Percentiles rank a stretch among this genome's conserved stretches.
Evolutionary conservation across 2,329 filamentous ascomycete species (phyloP).

Genomic region (Aspergillus jensenii): DNA sequence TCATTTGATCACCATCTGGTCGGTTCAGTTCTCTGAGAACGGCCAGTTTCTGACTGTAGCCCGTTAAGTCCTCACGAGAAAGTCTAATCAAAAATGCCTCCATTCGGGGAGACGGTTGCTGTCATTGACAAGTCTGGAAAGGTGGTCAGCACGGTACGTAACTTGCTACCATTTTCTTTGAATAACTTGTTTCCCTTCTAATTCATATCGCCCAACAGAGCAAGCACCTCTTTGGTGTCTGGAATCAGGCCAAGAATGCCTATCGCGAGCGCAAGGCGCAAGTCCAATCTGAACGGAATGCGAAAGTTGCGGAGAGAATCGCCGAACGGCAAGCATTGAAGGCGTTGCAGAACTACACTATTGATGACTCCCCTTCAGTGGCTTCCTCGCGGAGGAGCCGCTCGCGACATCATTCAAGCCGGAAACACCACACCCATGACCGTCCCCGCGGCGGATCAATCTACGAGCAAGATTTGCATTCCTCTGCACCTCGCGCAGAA

Average conservation of each 20-base stretch:
- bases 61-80: not conserved
- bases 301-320: conserved; percentile 54
- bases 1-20: conserved; percentile 14
- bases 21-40: conserved; percentile 2
- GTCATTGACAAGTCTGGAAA: conserved; percentile 91
- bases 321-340: conserved; percentile 62
- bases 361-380: conserved; percentile 49
- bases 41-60: not conserved
- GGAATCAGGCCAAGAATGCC: conserved; percentile 85
- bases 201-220: conserved; percentile 56
- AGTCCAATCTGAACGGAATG: conserved; percentile 69
- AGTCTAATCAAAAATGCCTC: conserved; percentile 24
- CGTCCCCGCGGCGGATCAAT: conserved; percentile 14
- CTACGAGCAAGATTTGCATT: conserved; percentile 34
- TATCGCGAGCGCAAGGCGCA: conserved; percentile 87
- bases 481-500: conserved; percentile 19
- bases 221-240: conserved; percentile 84
- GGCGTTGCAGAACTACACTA: conserved; percentile 51
- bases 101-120: conserved; percentile 70
- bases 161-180: conserved; percentile 9
- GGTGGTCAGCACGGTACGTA: conserved; percentile 79
- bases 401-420: conserved; percentile 32
- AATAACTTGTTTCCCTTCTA: conserved; percentile 4
- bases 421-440: conserved; percentile 25
- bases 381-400: conserved; percentile 44